A percentile compares a stretch with the other conserved stretches of the same genome.
Evolutionary conservation across 768 basidiomycete species (phyloP).

Genomic region (Mycena vulgaris): DNA sequence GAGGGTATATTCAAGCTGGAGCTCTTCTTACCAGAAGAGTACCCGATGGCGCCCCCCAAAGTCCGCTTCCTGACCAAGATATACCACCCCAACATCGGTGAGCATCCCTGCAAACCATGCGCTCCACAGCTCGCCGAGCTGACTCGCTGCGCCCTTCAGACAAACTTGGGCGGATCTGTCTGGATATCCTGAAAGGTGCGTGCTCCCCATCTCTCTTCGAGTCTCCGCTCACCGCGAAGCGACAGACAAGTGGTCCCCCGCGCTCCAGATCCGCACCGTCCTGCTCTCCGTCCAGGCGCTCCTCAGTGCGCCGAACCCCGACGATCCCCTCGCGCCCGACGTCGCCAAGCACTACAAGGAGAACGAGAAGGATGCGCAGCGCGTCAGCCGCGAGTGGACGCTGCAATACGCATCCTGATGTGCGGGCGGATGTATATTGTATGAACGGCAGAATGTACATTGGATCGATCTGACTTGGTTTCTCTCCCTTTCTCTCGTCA

Average conservation of each 20-base stretch:
- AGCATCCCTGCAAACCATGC: conserved; percentile 2
- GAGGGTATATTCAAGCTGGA: conserved; percentile 97
- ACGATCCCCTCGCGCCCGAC: conserved; percentile 94
- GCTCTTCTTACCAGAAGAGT: conserved; percentile 98
- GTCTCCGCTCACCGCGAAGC: neutral
- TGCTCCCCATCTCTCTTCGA: conserved; percentile 8
- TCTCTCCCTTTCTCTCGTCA: neutral
- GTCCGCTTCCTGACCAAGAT: conserved; percentile 98
- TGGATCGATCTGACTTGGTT: conserved; percentile 26
- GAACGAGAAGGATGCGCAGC: conserved; percentile 93
- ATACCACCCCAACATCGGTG: conserved; percentile 99
- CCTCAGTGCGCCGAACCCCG: conserved; percentile 95
- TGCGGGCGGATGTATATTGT: conserved; percentile 19
- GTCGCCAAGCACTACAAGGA: conserved; percentile 99
- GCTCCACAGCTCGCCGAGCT: conserved; percentile 3
- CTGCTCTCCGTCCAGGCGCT: conserved; percentile 98
- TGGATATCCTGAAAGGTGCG: conserved; percentile 97
- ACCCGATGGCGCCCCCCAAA: conserved; percentile 99
- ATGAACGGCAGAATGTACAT: conserved; percentile 33
- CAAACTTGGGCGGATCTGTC: conserved; percentile 97
- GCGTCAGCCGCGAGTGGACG: conserved; percentile 97
- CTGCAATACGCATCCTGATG: conserved; percentile 77
- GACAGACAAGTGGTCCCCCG: conserved; percentile 98
- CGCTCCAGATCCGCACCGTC: conserved; percentile 98
- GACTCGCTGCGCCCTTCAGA: conserved; percentile 63